These are phyloP conservation scores for Murraya koenigii DNA, from an alignment of 345 rosid species.

Conservation along the genomic window DNA sequence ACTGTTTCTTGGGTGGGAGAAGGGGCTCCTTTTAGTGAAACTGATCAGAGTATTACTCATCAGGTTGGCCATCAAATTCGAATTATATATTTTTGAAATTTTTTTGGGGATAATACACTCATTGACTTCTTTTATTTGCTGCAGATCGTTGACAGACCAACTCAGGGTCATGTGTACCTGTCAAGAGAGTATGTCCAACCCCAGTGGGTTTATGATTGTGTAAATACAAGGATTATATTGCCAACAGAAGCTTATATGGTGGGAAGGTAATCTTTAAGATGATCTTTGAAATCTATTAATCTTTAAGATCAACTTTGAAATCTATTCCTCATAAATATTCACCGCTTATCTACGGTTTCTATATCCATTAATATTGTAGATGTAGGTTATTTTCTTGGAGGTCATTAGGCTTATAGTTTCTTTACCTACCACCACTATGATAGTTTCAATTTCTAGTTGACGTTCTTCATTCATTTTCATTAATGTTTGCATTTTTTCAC, in stretches of 20 bases:
- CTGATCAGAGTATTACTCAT: slow-evolving; percentile 82
- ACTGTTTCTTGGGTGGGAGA: slow-evolving; percentile 95
- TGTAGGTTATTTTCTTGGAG: too few relatives aligned
- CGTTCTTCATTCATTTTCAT: background rate
- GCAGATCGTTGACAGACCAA: slow-evolving; percentile 93
- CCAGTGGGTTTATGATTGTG: slow-evolving; percentile 86
- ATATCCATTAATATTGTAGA: too few relatives aligned
- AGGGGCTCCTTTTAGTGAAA: slow-evolving; percentile 77
- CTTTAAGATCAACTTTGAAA: background rate
- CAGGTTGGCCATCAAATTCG: slow-evolving; percentile 52
- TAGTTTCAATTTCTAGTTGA: background rate
- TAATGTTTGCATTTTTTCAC: background rate
- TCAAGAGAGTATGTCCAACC: slow-evolving; percentile 92
- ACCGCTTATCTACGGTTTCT: background rate
- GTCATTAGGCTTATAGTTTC: too few relatives aligned
- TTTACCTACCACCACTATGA: too few relatives aligned
- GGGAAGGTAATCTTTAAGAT: slow-evolving; percentile 56
- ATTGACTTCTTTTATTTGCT: slow-evolving; percentile 13
- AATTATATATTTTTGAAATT: background rate
- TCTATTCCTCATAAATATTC: background rate
- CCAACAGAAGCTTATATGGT: slow-evolving; percentile 70
- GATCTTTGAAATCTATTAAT: slow-evolving; percentile 3
- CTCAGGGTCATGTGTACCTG: slow-evolving; percentile 72
- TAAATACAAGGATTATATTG: slow-evolving; percentile 73
- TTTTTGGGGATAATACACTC: background rate